These are phyloP conservation scores for Perilla frutescens DNA, from an alignment of 257 asterid genomes.

Conservation along the genomic window DNA sequence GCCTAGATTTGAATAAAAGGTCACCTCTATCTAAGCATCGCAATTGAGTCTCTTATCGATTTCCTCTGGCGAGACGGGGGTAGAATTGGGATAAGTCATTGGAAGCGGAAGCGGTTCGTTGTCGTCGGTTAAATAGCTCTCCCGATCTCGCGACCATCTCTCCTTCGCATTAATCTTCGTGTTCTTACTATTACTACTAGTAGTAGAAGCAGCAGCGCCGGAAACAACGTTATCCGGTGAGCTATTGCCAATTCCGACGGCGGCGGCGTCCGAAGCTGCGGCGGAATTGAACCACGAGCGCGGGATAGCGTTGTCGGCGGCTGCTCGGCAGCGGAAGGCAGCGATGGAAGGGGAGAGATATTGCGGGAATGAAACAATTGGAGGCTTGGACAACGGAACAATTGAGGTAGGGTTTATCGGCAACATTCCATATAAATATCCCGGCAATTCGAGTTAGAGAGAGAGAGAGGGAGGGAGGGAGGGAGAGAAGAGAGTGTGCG, in stretches of 20 bases:
- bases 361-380: conserved; percentile 32
- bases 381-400: conserved; percentile 41
- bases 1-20: neutral
- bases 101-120: conserved; percentile 85
- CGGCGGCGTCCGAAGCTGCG: conserved; percentile 51
- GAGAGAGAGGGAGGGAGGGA: conserved; percentile 3
- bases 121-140: conserved; percentile 75
- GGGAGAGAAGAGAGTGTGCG: neutral
- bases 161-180: conserved; percentile 67
- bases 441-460: neutral
- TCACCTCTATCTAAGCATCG: conserved; percentile 66
- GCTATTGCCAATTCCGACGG: conserved; percentile 45
- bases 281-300: conserved; percentile 55
- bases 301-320: conserved; percentile 49
- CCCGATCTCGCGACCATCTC: conserved; percentile 80
- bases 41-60: conserved; percentile 72
- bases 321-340: conserved; percentile 53
- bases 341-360: conserved; percentile 31
- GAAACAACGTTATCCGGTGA: conserved; percentile 39
- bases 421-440: conserved; percentile 60
- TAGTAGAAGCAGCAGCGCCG: conserved; percentile 30
- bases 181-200: conserved; percentile 31
- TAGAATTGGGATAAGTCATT: conserved; percentile 73
- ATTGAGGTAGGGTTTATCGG: conserved; percentile 58
- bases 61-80: conserved; percentile 71